Conservation (phyloP, 495 filamentous ascomycete genomes). For the Clavariopsis aquatica region DNA sequence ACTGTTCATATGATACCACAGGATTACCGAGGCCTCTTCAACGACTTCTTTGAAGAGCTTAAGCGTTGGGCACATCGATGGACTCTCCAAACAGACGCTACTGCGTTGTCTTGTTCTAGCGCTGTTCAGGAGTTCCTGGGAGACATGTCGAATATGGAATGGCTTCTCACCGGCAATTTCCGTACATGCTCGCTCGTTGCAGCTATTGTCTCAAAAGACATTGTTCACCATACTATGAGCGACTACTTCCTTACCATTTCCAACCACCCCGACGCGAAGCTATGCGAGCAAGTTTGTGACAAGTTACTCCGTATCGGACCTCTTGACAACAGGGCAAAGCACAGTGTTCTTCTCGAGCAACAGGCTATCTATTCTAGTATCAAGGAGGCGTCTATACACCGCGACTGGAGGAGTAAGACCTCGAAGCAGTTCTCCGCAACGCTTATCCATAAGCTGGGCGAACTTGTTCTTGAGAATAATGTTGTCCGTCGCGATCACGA, state of each 20-base stretch:
- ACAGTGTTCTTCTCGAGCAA: conserved; percentile 6
- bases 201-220: conserved; percentile 9
- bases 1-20: conserved; percentile 14
- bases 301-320: neutral
- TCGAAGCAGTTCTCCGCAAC: neutral
- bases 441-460: conserved; percentile 3
- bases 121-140: conserved; percentile 1
- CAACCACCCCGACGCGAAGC: neutral
- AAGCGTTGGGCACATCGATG: conserved; percentile 9
- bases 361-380: conserved; percentile 9
- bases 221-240: conserved; percentile 5
- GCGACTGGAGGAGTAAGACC: neutral
- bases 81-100: neutral
- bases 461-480: neutral
- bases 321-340: neutral
- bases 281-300: neutral
- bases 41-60: conserved; percentile 28
- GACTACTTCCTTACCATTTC: conserved; percentile 19
- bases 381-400: neutral
- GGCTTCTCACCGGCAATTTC: neutral
- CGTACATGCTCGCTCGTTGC: conserved; percentile 3
- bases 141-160: neutral
- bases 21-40: conserved; percentile 20
- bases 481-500: neutral
- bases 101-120: too few relatives aligned